Base-by-base conservation (phyloP, 371 early-diverging fungal species). In the Rhizopus delemar region DNA sequence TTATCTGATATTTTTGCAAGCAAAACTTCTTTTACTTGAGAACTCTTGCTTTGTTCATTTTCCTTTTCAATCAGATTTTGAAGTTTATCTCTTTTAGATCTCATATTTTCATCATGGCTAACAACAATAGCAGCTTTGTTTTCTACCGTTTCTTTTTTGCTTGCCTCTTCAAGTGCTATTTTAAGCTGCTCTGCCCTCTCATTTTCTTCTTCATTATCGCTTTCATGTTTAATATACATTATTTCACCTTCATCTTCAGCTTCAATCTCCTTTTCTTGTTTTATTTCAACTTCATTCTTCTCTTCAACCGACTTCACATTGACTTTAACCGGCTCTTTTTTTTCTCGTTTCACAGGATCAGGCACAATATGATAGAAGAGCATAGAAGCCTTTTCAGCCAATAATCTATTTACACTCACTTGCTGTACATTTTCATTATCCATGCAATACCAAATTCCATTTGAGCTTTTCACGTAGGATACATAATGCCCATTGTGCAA, bases 381-480 rank as follows among this genome's bases (percentile, higher is more conserved):
- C 76, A 94, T 82, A 59, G 93, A 92, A 0, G 93, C 91, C 7
- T 86, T 73, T 66, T 91, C 86, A 4, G 63, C 67, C 29, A 92
- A 70, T 0, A 95, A 89, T 8, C 88, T 84, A 34, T 81, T 77
- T n/a, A 83, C 66, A 56, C 90, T 87, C 35, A 90, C 91, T 66
- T 86, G 83, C 29, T 78, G 76, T 1, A 89, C 93, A 52, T 60
- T 68, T 35, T 85, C 82, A 65, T 93, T 93, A 62, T 95, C 86
- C 86, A 92, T 89, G 35, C 84, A 84, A 60, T 91, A 90, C 92
- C 91, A 92, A 8, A 83, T 69, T n/a, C 93, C 93, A 54, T 88
- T 86, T 1, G 92, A 77, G 7, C 86, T 81, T 66, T 89, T 90
- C 31, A 92, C 89, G 70, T 81, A 95, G 33, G 89, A 81, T 59